Percentiles rank a stretch among this genome's conserved stretches.
Evolutionary conservation across 345 rosid genomes (phyloP).

Genomic region (Euphorbia pulcherrima): DNA sequence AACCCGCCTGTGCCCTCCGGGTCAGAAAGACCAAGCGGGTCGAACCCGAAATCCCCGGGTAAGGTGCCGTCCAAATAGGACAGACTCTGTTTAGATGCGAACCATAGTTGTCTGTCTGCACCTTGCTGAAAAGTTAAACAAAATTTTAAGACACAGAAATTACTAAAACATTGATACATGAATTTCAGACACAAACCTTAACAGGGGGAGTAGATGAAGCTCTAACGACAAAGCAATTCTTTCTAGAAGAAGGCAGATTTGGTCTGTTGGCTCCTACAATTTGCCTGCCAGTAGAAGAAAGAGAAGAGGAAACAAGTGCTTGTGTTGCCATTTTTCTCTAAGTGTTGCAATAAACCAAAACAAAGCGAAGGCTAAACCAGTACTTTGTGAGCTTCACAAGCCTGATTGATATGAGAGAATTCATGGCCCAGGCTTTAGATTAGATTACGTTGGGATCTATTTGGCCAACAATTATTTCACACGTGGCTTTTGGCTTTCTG

Average conservation of each 20-base stretch:
- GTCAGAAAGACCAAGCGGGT: conserved; percentile 95
- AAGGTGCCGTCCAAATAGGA: conserved; percentile 96
- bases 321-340: conserved; percentile 67
- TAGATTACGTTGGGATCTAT: no score
- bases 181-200: conserved; percentile 45
- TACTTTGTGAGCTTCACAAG: no score
- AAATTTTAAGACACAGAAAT: not conserved
- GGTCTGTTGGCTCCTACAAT: conserved; percentile 54
- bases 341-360: no score
- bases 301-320: conserved; percentile 82
- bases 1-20: conserved; percentile 97
- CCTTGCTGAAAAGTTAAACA: conserved; percentile 54
- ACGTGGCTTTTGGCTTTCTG: no score
- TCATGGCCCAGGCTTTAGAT: no score
- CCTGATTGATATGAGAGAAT: no score
- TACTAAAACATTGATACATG: not conserved
- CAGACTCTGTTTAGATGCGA: conserved; percentile 89
- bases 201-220: conserved; percentile 91
- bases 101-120: conserved; percentile 80
- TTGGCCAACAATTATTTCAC: no score
- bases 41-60: conserved; percentile 93
- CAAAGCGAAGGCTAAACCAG: no score
- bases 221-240: conserved; percentile 57
- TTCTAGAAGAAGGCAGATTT: conserved; percentile 40
- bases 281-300: conserved; percentile 74